Base-by-base conservation (phyloP, 2,329 filamentous ascomycete genomes). In the Diaporthe nobilis region DNA sequence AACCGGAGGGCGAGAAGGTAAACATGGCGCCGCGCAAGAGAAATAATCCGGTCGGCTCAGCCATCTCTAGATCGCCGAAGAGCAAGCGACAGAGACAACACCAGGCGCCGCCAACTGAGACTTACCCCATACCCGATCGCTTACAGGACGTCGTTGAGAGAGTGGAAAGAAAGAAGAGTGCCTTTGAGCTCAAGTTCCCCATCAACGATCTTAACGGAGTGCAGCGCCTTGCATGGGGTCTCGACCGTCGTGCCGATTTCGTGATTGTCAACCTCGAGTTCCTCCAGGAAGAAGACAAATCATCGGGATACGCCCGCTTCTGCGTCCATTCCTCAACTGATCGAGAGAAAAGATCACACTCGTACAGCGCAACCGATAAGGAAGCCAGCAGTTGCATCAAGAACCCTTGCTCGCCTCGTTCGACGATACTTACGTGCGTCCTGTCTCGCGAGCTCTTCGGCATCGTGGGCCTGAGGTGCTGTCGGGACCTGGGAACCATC, bases 311-410 rank as follows among this genome's bases (percentile, higher is more conserved):
- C 9, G 60, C 49, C 28, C 51, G 9, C 0, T 65, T 53, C 37
- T 73, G 57, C 34, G 71, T 73, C 12, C 71, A 65, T 34, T 39
- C 42, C 2, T 60, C 44, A 9, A 73, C 71, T 28, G 71, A 73
- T 37, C 37, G 34, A 15, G 57, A 63, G 15, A 60, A 60, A 7
- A 28, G 57, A 12, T 28, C 12, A 5, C 70, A 60, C 34, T 42
- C 34, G 6, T 53, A 20, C 12, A 37, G 42, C 37, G 31, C 12
- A 15, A 72, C 13, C 28, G 28, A 28, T 0, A 60, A 37, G 22
- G 51, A 72, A 0, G 12, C 55, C 4, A 34, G 8, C 31, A 39
- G 20, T 3, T 37, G 55, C 28, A 61, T 72, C 5, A 25, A n/a
- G 20, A 39, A 44, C 9, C 53, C 70, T 6, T 58, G 70, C 28